Evolutionary conservation across 495 filamentous ascomycete species (phyloP), one percentile per base, ranked within the genome.

Genomic region (Barbatosphaeria neglecta): DNA sequence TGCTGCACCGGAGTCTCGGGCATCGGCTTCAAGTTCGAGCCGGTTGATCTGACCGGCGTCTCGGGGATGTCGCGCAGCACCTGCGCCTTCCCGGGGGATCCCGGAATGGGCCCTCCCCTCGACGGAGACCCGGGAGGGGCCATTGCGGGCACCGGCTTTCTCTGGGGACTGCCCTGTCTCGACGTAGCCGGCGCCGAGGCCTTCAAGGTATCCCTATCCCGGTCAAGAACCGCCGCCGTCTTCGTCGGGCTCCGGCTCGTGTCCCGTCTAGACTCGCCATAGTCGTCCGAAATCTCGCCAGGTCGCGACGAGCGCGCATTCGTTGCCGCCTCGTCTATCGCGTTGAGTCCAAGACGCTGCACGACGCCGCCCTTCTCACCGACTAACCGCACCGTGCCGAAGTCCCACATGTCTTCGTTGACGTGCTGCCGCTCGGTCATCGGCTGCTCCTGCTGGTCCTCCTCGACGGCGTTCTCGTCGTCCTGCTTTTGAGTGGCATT

Each of bases 351-450:
- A n/a, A 68, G 69, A 18, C 68, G 58, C 37, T 65, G 62, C 6
- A 67, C 55, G 7, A 75, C 46, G 22, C 64, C 68, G 20, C 67
- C 71, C 56, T 82, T 69, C 24, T 73, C 75, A 41, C 72, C 77
- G 19, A 75, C 79, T 23, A 89, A 80, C 37, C 87, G 74, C 41
- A 95, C 83, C 2, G 90, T 96, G 20, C 90, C 89, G 70, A 96
- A 96, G 63, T 96, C 90, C 90, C 90, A 96, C 49, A 95, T 78
- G 59, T 95, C 87, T 53, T 89, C 83, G 43, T 89, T 77, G n/a
- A 72, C 67, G 2, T 63, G 60, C 24, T 53, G 50, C 17, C 56
- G 38, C 39, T 58, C 50, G 18, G 42, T 50, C 43, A 45, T 51
- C 2, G 46, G 49, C 33, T 58, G 44, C 42, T 67, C 62, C 22